A percentile compares a stretch with the other conserved stretches of the same genome.
Conservation (phyloP, 352 stramenopile genomes). For the Phytophthora sp. region DNA sequence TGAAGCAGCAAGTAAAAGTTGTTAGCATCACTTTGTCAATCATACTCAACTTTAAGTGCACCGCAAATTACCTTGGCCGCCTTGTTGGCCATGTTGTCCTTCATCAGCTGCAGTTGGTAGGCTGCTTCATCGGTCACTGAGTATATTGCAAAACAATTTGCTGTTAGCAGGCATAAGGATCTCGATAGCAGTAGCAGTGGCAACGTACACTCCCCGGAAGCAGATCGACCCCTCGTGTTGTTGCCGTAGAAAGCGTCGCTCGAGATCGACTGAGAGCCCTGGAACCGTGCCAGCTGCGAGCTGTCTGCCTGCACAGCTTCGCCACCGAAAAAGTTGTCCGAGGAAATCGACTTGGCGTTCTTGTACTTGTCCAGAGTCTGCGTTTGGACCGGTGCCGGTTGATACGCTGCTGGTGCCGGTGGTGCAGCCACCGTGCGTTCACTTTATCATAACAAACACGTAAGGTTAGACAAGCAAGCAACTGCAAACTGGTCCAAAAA, state of each 20-base stretch:
- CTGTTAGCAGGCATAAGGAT: too few species aligned
- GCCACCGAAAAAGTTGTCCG: constrained; percentile 89
- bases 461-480: neutral
- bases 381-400: constrained; percentile 27
- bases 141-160: constrained; percentile 2
- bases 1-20: constrained; percentile 19
- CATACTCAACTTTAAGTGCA: neutral
- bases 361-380: constrained; percentile 93
- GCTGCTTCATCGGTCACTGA: constrained; percentile 79
- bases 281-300: constrained; percentile 74
- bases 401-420: constrained; percentile 25
- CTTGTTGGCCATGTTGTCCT: constrained; percentile 84
- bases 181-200: too few species aligned
- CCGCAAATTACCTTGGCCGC: constrained; percentile 64
- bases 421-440: constrained; percentile 21
- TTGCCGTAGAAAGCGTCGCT: constrained; percentile 88
- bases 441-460: constrained; percentile 15
- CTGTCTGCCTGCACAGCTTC: constrained; percentile 64
- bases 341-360: constrained; percentile 92
- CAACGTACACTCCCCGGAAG: constrained; percentile 73
- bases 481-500: neutral
- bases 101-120: constrained; percentile 88
- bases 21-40: neutral
- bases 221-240: constrained; percentile 53
- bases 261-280: constrained; percentile 85